phyloP scores from a whole-genome alignment of 768 basidiomycete species.

The Boletus subcaerulescens region DNA sequence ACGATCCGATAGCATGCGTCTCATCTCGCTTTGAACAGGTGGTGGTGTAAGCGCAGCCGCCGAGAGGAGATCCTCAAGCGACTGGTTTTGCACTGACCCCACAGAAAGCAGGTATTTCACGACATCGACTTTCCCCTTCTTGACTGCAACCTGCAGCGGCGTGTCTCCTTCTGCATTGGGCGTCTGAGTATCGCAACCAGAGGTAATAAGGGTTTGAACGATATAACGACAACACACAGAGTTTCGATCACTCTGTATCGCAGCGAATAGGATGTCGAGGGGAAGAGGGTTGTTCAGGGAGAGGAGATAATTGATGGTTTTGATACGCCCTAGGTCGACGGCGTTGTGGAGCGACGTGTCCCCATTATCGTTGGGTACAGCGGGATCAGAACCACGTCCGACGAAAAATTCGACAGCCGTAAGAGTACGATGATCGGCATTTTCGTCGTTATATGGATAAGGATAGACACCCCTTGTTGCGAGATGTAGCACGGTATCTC shows the following conservation, averaged over 20 bases:
- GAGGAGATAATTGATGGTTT: neutral
- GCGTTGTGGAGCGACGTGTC: neutral
- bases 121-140: neutral
- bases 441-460: neutral
- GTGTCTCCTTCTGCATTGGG: neutral
- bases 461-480: neutral
- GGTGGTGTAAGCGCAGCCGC: neutral
- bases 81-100: neutral
- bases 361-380: neutral
- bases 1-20: neutral
- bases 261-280: neutral
- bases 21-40: neutral
- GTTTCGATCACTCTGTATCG: neutral
- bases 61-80: neutral
- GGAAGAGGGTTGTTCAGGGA: neutral
- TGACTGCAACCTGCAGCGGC: neutral
- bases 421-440: neutral
- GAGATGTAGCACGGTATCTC: neutral
- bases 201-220: neutral
- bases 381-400: neutral
- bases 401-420: neutral
- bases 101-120: conserved; percentile 1
- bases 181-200: neutral
- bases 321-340: neutral
- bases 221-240: neutral